These are phyloP conservation scores for Litsea cubeba DNA, from an alignment of 164 flowering plant species.

Conservation along the genomic window DNA sequence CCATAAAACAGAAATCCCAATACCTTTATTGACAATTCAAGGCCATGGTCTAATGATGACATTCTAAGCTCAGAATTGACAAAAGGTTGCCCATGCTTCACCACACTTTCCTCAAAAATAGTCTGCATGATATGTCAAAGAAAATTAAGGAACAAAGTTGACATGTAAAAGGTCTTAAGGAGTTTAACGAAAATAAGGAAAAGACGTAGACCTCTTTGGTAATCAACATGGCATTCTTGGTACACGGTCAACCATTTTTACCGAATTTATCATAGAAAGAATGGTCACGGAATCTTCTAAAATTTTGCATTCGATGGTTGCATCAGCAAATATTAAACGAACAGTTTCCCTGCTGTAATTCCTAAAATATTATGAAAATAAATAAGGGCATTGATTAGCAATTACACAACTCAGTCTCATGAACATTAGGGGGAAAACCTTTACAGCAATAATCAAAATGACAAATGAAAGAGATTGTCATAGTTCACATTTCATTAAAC, in stretches of 20 bases:
- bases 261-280: slow-evolving; percentile 30
- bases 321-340: slow-evolving; percentile 15
- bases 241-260: slow-evolving; percentile 35
- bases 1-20: neutral
- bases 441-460: neutral
- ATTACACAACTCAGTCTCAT: neutral
- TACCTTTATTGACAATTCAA: slow-evolving; percentile 56
- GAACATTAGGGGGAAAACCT: too few relatives aligned
- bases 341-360: slow-evolving; percentile 34
- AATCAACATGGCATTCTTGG: slow-evolving; percentile 34
- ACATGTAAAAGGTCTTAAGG: neutral
- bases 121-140: slow-evolving; percentile 25
- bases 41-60: slow-evolving; percentile 29
- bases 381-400: neutral
- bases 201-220: slow-evolving; percentile 37
- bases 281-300: slow-evolving; percentile 51
- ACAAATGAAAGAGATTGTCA: neutral
- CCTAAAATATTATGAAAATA: slow-evolving; percentile 26
- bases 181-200: neutral
- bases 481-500: neutral
- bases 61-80: slow-evolving; percentile 39
- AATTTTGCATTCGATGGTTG: slow-evolving; percentile 39
- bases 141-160: too few relatives aligned
- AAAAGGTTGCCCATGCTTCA: slow-evolving; percentile 28
- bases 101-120: slow-evolving; percentile 13